Conservation (phyloP, 441 rosid genomes). For the Erysimum pusillum region DNA sequence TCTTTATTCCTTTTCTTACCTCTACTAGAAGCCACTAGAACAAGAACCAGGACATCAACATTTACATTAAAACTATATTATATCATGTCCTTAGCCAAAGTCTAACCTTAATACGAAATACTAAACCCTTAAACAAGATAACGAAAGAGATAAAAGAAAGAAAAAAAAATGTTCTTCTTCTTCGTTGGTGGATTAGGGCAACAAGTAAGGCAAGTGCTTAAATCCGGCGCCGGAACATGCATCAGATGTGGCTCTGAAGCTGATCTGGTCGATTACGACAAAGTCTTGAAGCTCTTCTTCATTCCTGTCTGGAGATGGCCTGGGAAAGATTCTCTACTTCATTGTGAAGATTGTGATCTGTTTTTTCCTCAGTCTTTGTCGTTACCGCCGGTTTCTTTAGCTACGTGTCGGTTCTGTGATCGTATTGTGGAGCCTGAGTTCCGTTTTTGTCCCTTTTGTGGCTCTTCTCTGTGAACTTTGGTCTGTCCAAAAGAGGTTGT, state of each 20-base stretch:
- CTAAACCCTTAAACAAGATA: not conserved
- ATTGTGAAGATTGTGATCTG: conserved; percentile 68
- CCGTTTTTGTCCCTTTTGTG: conserved; percentile 81
- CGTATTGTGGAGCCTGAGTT: conserved; percentile 63
- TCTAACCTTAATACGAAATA: not conserved
- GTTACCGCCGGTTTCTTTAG: conserved; percentile 36
- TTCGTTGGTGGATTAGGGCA: conserved; percentile 86
- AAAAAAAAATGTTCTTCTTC: conserved; percentile 72
- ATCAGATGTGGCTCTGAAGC: conserved; percentile 74
- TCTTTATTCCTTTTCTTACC: not conserved
- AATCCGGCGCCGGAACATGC: conserved; percentile 76
- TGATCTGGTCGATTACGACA: conserved; percentile 86
- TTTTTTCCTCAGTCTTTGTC: conserved; percentile 66
- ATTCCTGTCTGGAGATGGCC: conserved; percentile 90
- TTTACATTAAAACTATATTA: not conserved
- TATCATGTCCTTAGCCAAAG: not conserved
- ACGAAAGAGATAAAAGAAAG: no score
- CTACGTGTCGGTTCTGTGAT: conserved; percentile 65
- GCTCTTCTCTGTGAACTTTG: conserved; percentile 59
- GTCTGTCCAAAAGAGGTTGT: not conserved
- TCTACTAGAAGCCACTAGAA: conserved; percentile 11
- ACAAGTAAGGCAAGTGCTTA: conserved; percentile 71
- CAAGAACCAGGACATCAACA: not conserved
- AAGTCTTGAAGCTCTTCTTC: conserved; percentile 82
- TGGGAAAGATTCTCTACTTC: conserved; percentile 62